Evolutionary conservation across 2,329 filamentous ascomycete genomes (phyloP), one percentile per base, ranked within the genome.

Genomic region (Fusarium burgessii): DNA sequence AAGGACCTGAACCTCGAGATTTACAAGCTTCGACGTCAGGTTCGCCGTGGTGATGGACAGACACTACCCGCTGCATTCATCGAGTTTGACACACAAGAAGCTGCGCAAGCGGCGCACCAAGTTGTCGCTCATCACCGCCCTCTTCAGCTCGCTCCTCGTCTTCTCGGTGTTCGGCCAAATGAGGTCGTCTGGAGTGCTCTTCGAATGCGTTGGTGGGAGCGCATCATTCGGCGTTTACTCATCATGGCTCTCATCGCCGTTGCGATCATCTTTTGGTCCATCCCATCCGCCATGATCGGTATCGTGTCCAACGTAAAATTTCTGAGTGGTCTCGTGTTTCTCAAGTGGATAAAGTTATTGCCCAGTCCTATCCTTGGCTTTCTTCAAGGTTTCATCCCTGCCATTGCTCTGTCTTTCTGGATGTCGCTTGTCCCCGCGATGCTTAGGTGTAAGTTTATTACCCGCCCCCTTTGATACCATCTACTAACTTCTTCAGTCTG

Each of bases 171-270:
- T 57, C 89, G 90, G 25, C 95, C 95, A 0, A 84, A 85, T 18
- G 95, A 98, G 77, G 87, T 99, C 27, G 90, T 98, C 75, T 99
- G 96, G 96, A 88, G 86, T 38, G 94, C 95, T 60, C 84, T 99
- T 47, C 88, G 89, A 38, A 92, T 98, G 76, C 90, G 90, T 23
- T 95, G 94, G 95, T 94, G 92, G 92, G 91, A 97, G 81, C 87
- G 90, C 70, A 87, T 97, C 58, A 77, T 97, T 69, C 91, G 94
- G 65, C 86, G 92, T 74, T 88, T 92, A 74, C 84, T 86, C 60
- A 89, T 93, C 6, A 82, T 92, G 52, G 89, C 84, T n/a, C 91
- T 97, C 56, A 91, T 98, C 59, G 82, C 88, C 12, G 92, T 87
- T 3, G 83, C 97, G 61, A 92, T 98, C 77, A 86, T 98, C 71